Evolutionary conservation across 208 protist genomes (phyloP), one percentile per base, ranked within the genome.

Genomic region (Trypanosoma grayi): DNA sequence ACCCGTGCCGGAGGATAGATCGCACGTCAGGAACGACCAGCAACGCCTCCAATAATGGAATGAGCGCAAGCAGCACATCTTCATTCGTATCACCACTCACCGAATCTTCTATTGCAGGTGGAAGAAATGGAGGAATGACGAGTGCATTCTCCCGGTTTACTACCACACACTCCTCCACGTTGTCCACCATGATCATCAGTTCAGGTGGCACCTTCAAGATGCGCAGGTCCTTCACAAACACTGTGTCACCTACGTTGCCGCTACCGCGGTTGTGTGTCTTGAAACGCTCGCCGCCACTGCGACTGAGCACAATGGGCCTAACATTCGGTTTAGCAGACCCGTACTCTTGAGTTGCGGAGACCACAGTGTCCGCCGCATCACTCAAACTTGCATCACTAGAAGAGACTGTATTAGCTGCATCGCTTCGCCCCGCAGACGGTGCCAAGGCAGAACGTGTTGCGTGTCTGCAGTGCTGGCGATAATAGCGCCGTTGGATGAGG

Each of bases 121-220:
- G 88, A 44, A 90, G 83, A 68, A 79, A 95, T 1, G 88, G 83
- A 10, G 84, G 64, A 24, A 95, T 73, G 40, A 95, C 74, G 13
- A 95, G 60, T 0, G 83, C 83, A 66, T 92, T 95, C 22, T 92
- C 83, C 18, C 85, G 72, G 52, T 92, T 92, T 8, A 86, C 67
- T 20, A 85, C 60, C 37, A 77, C 82, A 67, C 80, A 91, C 64
- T 92, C 82, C 57, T 92, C 83, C 4, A 64, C 77, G 65, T 95
- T 95, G 67, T 95, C 88, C 30, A 95, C 79, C 85, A 92, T 88
- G 47, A 95, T 78, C 48, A 90, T 70, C 57, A 92, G 58, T 70
- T 92, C 85, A 20, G 79, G 77, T 43, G 88, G 88, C 33, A 95
- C 88, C 50, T 89, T 86, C 25, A 95, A 71, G 11, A 83, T 60